Percentiles rank a stretch among this genome's conserved stretches.
Evolutionary conservation across 768 basidiomycete genomes (phyloP).

Genomic region (Phallus indusiatus): DNA sequence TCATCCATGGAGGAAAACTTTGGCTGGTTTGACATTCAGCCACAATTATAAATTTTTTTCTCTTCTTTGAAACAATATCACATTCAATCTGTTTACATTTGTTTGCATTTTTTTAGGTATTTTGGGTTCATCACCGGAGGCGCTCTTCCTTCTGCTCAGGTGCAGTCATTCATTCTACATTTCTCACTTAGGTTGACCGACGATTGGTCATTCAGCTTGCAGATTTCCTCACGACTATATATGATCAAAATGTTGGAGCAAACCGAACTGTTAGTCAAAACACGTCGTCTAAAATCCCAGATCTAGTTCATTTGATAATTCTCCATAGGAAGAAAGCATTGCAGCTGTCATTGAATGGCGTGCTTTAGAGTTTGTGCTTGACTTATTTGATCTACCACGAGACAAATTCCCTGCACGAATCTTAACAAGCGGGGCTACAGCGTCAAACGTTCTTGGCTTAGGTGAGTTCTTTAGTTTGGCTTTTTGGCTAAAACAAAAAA

Average conservation of each 20-base stretch:
- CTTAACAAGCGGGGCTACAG: conserved; percentile 33
- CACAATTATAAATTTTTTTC: neutral
- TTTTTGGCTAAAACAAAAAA: neutral
- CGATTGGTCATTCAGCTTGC: conserved; percentile 16
- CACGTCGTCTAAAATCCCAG: neutral
- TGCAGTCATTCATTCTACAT: conserved; percentile 19
- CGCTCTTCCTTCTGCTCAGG: neutral
- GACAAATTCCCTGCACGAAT: conserved; percentile 25
- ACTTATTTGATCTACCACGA: conserved; percentile 17
- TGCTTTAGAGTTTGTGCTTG: conserved; percentile 21
- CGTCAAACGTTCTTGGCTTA: conserved; percentile 31
- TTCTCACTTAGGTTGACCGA: conserved; percentile 4
- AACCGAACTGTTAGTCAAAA: conserved; percentile 16
- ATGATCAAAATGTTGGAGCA: conserved; percentile 28
- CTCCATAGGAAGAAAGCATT: conserved; percentile 15
- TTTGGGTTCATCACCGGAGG: conserved; percentile 14
- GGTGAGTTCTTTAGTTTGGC: conserved; percentile 15
- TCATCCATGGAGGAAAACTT: no score
- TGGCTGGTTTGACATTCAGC: neutral
- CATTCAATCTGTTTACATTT: neutral
- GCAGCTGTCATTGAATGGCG: conserved; percentile 20
- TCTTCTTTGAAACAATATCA: neutral
- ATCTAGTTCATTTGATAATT: neutral
- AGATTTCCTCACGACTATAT: conserved; percentile 27
- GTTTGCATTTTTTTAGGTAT: neutral